Conservation (phyloP, 2,329 filamentous ascomycete species). For the Colletotrichum truncatum region DNA sequence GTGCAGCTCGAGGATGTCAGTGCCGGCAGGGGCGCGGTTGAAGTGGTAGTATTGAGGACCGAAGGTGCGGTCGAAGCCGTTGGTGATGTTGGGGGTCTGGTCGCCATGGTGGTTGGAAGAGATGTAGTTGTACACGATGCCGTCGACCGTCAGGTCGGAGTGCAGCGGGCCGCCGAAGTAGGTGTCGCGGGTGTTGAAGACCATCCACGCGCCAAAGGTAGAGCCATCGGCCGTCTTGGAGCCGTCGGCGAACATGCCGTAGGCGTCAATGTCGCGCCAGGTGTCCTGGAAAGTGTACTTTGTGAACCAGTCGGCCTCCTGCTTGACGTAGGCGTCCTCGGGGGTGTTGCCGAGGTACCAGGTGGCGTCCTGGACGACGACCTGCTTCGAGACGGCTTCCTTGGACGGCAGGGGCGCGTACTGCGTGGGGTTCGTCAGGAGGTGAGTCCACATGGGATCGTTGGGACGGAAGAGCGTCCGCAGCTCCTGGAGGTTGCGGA, state of each 20-base stretch:
- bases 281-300: conserved; percentile 68
- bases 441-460: conserved; percentile 65
- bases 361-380: conserved; percentile 68
- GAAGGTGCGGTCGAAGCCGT: conserved; percentile 70
- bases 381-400: conserved; percentile 47
- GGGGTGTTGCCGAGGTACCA: conserved; percentile 65
- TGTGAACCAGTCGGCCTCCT: conserved; percentile 67
- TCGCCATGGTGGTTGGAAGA: conserved; percentile 69
- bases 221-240: conserved; percentile 54
- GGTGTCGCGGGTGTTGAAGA: conserved; percentile 68
- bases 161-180: conserved; percentile 67
- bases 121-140: conserved; percentile 70
- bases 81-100: conserved; percentile 67
- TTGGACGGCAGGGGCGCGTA: conserved; percentile 61
- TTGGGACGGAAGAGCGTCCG: conserved; percentile 67
- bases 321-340: conserved; percentile 60
- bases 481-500: conserved; percentile 66
- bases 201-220: conserved; percentile 66
- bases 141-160: conserved; percentile 67
- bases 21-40: conserved; percentile 60
- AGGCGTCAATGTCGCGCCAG: conserved; percentile 64
- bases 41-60: conserved; percentile 70
- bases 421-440: conserved; percentile 61
- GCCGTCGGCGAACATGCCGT: conserved; percentile 53
- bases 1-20: conserved; percentile 56